A percentile compares a stretch with the other conserved stretches of the same genome.
These are phyloP conservation scores for Populus hybrid DNA, from an alignment of 441 rosid species.

Conservation along the genomic window DNA sequence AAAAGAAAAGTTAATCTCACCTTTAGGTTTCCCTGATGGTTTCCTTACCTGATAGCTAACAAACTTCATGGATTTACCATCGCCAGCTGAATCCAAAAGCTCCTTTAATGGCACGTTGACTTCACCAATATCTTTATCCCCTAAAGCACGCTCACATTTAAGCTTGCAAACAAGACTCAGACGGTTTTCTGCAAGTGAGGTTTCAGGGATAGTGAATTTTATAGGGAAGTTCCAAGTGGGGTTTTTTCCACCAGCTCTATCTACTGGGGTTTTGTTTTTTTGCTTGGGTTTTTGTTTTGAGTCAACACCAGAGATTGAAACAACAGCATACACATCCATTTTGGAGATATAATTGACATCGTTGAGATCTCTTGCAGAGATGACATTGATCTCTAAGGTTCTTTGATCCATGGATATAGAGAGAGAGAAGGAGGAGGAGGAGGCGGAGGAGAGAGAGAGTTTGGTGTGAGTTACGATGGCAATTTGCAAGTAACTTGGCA, in stretches of 20 bases:
- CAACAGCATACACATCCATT: slow-evolving; percentile 64
- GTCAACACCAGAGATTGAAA: slow-evolving; percentile 40
- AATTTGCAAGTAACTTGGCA: too few species aligned
- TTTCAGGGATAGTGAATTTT: slow-evolving; percentile 48
- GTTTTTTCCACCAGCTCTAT: slow-evolving; percentile 38
- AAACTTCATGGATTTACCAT: slow-evolving; percentile 24
- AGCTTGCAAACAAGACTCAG: slow-evolving; percentile 46
- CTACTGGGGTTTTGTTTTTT: slow-evolving; percentile 41
- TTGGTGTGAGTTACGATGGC: too few species aligned
- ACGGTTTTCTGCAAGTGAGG: slow-evolving; percentile 42
- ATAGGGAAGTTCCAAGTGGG: slow-evolving; percentile 62
- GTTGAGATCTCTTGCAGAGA: slow-evolving; percentile 49
- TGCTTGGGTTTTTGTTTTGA: slow-evolving; percentile 23
- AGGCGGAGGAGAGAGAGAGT: neutral
- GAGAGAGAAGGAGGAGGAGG: neutral
- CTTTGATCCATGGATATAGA: slow-evolving; percentile 32
- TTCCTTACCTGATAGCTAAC: slow-evolving; percentile 54
- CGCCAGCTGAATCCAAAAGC: slow-evolving; percentile 31
- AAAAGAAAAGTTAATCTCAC: slow-evolving; percentile 48
- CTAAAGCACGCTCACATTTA: slow-evolving; percentile 57
- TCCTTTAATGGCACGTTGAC: slow-evolving; percentile 61
- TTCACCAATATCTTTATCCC: slow-evolving; percentile 61
- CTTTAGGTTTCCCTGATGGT: slow-evolving; percentile 55
- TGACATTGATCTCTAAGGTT: slow-evolving; percentile 42
- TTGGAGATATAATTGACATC: slow-evolving; percentile 47